phyloP scores from a whole-genome alignment of 495 filamentous ascomycete species.

The Aspergillus cristatus region DNA sequence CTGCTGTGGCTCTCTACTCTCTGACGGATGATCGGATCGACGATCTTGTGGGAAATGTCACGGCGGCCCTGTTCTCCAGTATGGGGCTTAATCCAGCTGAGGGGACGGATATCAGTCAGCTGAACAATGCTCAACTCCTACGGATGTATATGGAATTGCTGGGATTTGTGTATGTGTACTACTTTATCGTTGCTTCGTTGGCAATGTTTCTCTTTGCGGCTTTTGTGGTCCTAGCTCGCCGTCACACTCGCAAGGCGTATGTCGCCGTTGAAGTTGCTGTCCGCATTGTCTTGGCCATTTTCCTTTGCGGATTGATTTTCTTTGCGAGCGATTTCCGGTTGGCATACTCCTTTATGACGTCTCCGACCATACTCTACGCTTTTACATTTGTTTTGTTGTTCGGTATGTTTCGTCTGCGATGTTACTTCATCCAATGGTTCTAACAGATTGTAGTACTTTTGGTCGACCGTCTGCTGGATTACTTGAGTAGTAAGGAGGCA shows the following conservation, averaged over 20 bases:
- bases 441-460: slow-evolving; percentile 23
- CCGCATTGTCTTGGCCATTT: slow-evolving; percentile 20
- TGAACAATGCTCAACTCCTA: slow-evolving; percentile 24
- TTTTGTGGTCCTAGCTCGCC: slow-evolving; percentile 20
- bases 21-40: slow-evolving; percentile 20
- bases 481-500: slow-evolving; percentile 17
- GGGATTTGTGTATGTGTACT: slow-evolving; percentile 36
- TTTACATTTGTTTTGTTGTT: slow-evolving; percentile 26
- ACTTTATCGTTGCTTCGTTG: slow-evolving; percentile 28
- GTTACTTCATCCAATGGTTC: slow-evolving; percentile 1
- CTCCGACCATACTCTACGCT: slow-evolving; percentile 33
- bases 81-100: slow-evolving; percentile 31
- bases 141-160: slow-evolving; percentile 32
- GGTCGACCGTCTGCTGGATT: slow-evolving; percentile 36
- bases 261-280: slow-evolving; percentile 18
- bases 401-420: slow-evolving; percentile 15
- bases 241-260: slow-evolving; percentile 14
- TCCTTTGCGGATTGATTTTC: slow-evolving; percentile 20
- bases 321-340: slow-evolving; percentile 26
- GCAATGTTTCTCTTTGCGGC: slow-evolving; percentile 27
- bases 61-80: slow-evolving; percentile 33
- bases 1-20: slow-evolving; percentile 7
- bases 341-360: slow-evolving; percentile 33
- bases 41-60: slow-evolving; percentile 32
- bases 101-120: slow-evolving; percentile 16